A percentile compares a stretch with the other conserved stretches of the same genome.
Evolutionary conservation across 306 rosid species (phyloP).

Genomic region (Pterocarpus macrocarpus): DNA sequence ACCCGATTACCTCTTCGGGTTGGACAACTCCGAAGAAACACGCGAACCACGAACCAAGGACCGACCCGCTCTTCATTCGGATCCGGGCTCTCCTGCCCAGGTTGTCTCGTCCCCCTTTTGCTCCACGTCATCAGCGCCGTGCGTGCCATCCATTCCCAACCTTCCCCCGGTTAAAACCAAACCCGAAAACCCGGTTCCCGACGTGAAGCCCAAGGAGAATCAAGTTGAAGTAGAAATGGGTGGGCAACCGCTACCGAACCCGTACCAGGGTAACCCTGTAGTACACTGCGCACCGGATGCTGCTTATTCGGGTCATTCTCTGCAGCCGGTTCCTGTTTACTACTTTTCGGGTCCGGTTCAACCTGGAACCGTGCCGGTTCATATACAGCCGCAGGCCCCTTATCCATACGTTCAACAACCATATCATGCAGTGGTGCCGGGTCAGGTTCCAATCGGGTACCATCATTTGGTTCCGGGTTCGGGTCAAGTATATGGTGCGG

Average conservation of each 20-base stretch:
- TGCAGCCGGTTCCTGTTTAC: constrained; percentile 58
- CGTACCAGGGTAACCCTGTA: constrained; percentile 46
- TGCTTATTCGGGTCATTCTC: constrained; percentile 55
- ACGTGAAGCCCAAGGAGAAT: constrained; percentile 47
- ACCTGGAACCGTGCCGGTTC: constrained; percentile 56
- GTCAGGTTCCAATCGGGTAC: constrained; percentile 69
- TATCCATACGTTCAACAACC: constrained; percentile 71
- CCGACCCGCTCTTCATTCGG: constrained; percentile 58
- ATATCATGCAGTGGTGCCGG: constrained; percentile 44
- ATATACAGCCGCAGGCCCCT: constrained; percentile 40
- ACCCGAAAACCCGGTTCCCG: constrained; percentile 52
- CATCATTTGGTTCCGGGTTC: constrained; percentile 57
- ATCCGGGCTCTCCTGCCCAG: constrained; percentile 89
- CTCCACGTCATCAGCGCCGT: constrained; percentile 68
- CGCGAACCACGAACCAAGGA: constrained; percentile 56
- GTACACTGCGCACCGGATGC: constrained; percentile 57
- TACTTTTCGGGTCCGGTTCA: constrained; percentile 60
- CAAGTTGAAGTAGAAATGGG: constrained; percentile 48
- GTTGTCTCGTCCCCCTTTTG: constrained; percentile 61
- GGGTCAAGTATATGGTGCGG: constrained; percentile 66
- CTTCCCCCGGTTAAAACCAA: constrained; percentile 89
- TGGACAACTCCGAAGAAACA: constrained; percentile 76
- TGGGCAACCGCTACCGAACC: constrained; percentile 39
- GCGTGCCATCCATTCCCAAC: constrained; percentile 62
- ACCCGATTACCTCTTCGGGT: constrained; percentile 90